A percentile compares a stretch with the other conserved stretches of the same genome.
Conservation (phyloP, 306 rosid species). For the Amphicarpaea edgeworthii region DNA sequence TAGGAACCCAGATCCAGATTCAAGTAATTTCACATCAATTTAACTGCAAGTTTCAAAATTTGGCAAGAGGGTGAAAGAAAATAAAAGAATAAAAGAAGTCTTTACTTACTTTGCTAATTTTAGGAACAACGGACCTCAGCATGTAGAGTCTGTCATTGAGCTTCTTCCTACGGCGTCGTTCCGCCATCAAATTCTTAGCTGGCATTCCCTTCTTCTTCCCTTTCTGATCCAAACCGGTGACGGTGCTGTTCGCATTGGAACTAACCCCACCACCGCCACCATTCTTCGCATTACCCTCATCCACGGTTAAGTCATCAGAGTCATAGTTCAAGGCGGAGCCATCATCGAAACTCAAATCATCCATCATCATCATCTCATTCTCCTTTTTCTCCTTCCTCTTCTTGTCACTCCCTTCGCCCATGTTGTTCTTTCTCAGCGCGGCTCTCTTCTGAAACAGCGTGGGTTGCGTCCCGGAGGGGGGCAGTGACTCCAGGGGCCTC, state of each 20-base stretch:
- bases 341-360: constrained; percentile 70
- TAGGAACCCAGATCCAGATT: neutral
- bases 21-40: too few species aligned
- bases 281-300: constrained; percentile 59
- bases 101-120: constrained; percentile 97
- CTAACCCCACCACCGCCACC: constrained; percentile 64
- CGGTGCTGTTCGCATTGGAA: constrained; percentile 66
- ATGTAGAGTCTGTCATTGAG: constrained; percentile 95
- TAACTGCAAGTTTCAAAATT: neutral
- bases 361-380: constrained; percentile 61
- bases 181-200: constrained; percentile 98
- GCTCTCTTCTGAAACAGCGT: constrained; percentile 92
- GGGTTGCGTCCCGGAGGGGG: constrained; percentile 75
- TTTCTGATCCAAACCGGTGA: constrained; percentile 64
- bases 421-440: constrained; percentile 64
- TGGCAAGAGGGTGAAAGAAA: neutral
- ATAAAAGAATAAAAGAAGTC: neutral
- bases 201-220: constrained; percentile 97
- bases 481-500: constrained; percentile 72
- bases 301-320: constrained; percentile 78
- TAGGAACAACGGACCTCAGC: constrained; percentile 98
- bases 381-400: constrained; percentile 57
- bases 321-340: constrained; percentile 81
- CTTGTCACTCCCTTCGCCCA: neutral
- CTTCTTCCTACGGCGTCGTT: constrained; percentile 95